Evolutionary conservation across 805 yeast genomes (phyloP), one percentile per base, ranked within the genome.

Genomic region (Candida ulmi): DNA sequence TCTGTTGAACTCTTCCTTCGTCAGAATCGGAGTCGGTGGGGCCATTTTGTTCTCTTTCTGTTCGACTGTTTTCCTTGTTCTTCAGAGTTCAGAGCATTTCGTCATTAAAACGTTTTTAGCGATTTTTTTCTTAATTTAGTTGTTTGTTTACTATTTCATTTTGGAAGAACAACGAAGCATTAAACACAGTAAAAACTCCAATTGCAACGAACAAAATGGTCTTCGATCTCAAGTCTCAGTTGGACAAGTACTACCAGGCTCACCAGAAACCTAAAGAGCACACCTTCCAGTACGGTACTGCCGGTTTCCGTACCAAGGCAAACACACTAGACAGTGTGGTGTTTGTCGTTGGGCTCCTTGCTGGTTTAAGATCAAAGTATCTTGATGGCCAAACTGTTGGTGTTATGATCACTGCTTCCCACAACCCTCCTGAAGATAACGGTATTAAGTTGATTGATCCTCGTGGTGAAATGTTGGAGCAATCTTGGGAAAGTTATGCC

Each of bases 391-490:
- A 82, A 51, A 75, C 83, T 8, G 74, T 90, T 24, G 99, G 99
- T n/a, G 82, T 90, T 11, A 91, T 93, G 97, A 81, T 93, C 54
- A 93, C 97, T 1, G 97, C 96, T 0, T 84, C 95, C 1, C 97
- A 88, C 61, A 88, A 88, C 54, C 96, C 96, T 0, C 95, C 97
- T 0, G 68, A 69, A 31, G 97, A 90, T 58, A 88, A 88, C 52
- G 96, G 96, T 23, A 91, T 88, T 37, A 91, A 91, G 62, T 71
- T 93, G n/a, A 87, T 91, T 18, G 98, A 91, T 50, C 97, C 98
- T 1, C 64, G 72, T 57, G 97, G 98, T 19, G 88, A 84, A 46
- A 90, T 90, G 97, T 71, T 90, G 50, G 83, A 76, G 41, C 77
- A 78, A 39, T 52, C 69, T 7, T 93, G 99, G 99, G 99, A 93